These are phyloP conservation scores for Actinomucor elegans DNA, from an alignment of 371 early-diverging fungal species.

Conservation along the genomic window DNA sequence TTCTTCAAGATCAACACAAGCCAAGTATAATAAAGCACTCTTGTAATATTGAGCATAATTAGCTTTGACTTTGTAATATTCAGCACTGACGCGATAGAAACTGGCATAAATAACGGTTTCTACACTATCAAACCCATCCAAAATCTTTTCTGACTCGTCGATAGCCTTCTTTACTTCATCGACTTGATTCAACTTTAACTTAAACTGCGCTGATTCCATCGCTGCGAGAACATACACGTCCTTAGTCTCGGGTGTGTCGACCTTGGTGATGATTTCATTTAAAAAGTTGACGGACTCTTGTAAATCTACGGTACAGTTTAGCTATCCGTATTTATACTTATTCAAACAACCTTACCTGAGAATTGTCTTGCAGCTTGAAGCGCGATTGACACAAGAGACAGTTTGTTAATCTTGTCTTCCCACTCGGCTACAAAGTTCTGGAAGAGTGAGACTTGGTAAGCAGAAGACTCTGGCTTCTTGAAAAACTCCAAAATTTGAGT, in stretches of 20 bases:
- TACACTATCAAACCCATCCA: constrained; percentile 80
- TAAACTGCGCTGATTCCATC: constrained; percentile 86
- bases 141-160: constrained; percentile 81
- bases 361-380: constrained; percentile 77
- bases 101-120: constrained; percentile 91
- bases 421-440: constrained; percentile 90
- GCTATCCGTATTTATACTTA: not conserved
- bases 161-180: constrained; percentile 82
- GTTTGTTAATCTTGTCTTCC: constrained; percentile 91
- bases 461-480: constrained; percentile 72
- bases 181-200: constrained; percentile 71
- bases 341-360: constrained; percentile 51
- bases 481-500: constrained; percentile 75
- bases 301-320: constrained; percentile 41
- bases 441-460: constrained; percentile 80
- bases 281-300: constrained; percentile 71
- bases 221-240: constrained; percentile 86
- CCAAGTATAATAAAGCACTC: constrained; percentile 89
- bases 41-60: constrained; percentile 94
- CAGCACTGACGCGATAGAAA: constrained; percentile 93
- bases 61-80: constrained; percentile 94
- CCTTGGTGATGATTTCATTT: constrained; percentile 63
- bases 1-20: constrained; percentile 86
- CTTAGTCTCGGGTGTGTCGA: constrained; percentile 63
- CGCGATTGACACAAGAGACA: constrained; percentile 83